Conservation (phyloP, 1,284 basidiomycete genomes). For the Ceratobasidium sp. region DNA sequence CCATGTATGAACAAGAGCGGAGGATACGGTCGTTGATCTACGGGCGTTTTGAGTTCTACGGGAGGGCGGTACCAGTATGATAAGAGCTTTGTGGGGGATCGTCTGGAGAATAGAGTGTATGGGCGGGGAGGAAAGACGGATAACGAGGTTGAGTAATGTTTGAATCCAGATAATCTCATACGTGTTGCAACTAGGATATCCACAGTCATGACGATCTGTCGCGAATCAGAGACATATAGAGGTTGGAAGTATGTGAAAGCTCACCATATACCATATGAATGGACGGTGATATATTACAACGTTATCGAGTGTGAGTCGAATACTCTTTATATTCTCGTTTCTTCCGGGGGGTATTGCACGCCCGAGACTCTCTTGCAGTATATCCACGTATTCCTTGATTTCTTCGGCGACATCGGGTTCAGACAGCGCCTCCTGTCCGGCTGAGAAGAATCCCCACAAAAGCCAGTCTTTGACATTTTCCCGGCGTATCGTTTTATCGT, state of each 20-base stretch:
- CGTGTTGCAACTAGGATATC: constrained; percentile 63
- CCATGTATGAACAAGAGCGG: constrained; percentile 75
- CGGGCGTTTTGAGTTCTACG: background rate
- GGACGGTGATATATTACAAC: constrained; percentile 69
- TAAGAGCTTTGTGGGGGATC: constrained; percentile 60
- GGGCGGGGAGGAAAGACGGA: constrained; percentile 68
- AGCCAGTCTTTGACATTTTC: constrained; percentile 72
- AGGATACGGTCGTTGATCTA: constrained; percentile 51
- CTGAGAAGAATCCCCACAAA: constrained; percentile 72
- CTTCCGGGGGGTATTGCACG: constrained; percentile 60
- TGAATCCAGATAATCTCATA: constrained; percentile 65
- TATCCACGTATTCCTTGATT: constrained; percentile 62
- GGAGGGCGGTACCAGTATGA: constrained; percentile 74
- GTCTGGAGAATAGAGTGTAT: constrained; percentile 62
- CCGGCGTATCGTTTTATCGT: constrained; percentile 57
- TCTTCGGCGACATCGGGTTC: constrained; percentile 64
- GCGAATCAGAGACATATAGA: background rate
- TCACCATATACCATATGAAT: constrained; percentile 71
- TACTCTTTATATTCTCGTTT: constrained; percentile 59
- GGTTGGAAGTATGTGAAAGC: constrained; percentile 51
- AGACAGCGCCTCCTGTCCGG: constrained; percentile 56
- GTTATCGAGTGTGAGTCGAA: constrained; percentile 69
- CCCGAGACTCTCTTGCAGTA: constrained; percentile 60
- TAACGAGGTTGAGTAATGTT: constrained; percentile 63
- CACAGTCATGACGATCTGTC: constrained; percentile 67